Base-by-base conservation (phyloP, 345 rosid genomes). In the Camelina hispida region DNA sequence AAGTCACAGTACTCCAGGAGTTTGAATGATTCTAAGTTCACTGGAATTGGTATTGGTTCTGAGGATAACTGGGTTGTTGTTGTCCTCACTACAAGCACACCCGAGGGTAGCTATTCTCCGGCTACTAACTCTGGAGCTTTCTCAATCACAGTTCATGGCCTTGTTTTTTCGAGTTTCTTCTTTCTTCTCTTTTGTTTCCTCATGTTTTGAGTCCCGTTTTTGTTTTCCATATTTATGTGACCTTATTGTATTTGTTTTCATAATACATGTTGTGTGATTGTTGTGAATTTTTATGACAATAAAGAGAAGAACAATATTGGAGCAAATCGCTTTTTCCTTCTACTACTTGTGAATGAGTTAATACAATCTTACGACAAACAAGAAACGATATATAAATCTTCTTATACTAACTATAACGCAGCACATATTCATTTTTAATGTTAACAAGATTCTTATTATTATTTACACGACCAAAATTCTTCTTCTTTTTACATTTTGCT, bases 31-130 rank as follows among this genome's bases (percentile, higher is more conserved):
- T 78, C 92, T 38, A 85, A 80, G 76, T 91, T 76, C 77, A 85
- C 89, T 2, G 92, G 91, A 51, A 81, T 74, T 18, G 97, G 98
- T 51, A 80, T 94, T 43, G 89, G 92, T 60, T 86, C 92, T 43
- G 87, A 91, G 5, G 85, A 81, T 34, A 58, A 85, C 77, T 94
- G 98, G 98, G 80, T 87, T 12, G 97, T 94, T 10, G 93, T 89
- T 42, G 78, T 94, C 50, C 80, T 90, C 60, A 84, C 93, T 50
- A 94, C 97, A 2, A 82, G 11, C 65, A 80, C 93, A 17, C 68
- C 91, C 1, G 90, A 78, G 9, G 97, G 97, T 77, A 82, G 85
- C 78, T 91, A 8, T 66, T 75, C 55, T 60, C 65, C 86, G 1
- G 68, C 76, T 7, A 18, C 32, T 9, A 58, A 38, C 37, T 75